Percentiles rank a stretch among this genome's conserved stretches.
These are phyloP conservation scores for Fraxinus floribunda DNA, from an alignment of 305 asterid genomes.

Conservation along the genomic window DNA sequence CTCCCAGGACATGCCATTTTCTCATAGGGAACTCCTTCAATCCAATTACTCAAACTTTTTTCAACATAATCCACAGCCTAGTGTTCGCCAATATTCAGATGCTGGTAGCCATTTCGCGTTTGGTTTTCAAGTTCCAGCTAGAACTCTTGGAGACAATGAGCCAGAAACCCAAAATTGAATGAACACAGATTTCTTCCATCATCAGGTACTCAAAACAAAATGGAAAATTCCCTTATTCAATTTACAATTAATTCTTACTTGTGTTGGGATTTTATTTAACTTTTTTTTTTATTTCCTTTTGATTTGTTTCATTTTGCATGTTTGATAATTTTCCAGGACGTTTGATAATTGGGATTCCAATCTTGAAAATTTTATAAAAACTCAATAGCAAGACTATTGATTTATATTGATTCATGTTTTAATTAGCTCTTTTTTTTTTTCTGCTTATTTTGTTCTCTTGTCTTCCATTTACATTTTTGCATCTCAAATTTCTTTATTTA, in stretches of 20 bases:
- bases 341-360: neutral
- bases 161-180: slow-evolving; percentile 1
- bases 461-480: neutral
- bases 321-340: neutral
- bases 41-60: slow-evolving; percentile 20
- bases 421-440: too few species aligned
- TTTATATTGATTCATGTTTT: neutral
- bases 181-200: neutral
- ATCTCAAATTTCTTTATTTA: neutral
- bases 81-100: slow-evolving; percentile 8
- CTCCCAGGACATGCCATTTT: slow-evolving; percentile 14
- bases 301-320: neutral
- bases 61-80: neutral
- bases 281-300: neutral
- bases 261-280: neutral
- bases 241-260: neutral
- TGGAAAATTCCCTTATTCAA: neutral
- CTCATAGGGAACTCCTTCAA: slow-evolving; percentile 34
- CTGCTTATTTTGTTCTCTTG: neutral
- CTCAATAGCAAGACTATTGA: neutral
- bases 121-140: slow-evolving; percentile 33
- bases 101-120: slow-evolving; percentile 18
- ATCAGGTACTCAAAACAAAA: slow-evolving; percentile 5
- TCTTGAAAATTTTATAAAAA: neutral
- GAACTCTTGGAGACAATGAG: slow-evolving; percentile 29